Base-by-base conservation (phyloP, 208 protist genomes). In the Herpetomonas samuelpessoai region DNA sequence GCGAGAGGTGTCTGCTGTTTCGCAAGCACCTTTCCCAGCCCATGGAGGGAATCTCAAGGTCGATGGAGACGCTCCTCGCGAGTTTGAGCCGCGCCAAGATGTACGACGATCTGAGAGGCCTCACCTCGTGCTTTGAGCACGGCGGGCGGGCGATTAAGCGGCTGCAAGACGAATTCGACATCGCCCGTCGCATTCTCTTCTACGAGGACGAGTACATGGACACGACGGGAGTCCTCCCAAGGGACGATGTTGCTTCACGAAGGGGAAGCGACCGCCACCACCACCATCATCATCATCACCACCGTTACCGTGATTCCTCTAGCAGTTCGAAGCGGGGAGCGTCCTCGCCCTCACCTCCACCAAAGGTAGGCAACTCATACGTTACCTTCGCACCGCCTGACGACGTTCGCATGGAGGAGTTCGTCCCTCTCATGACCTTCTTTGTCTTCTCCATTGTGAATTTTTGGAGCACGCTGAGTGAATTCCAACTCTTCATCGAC, bases 401-500 rank as follows among this genome's bases (percentile, higher is more conserved):
- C 22, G 57, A 60, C 21, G 71, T 76, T 1, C 70, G 74, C 22
- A 83, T 88, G 81, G 79, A 87, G 57, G 81, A 92, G 74, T 88
- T 84, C 55, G 71, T 92, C 24, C 81, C 85, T 12, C 71, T 88
- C 56, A 87, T 92, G 73, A 87, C 85, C 22, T 92, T 87, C 54
- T 92, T 89, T 62, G 76, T 92, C 41, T 92, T 92, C 52, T 84
- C 76, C 12, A 83, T 88, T 46, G 81, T 84, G 28, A 88, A 87
- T 61, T 86, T 92, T 56, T 88, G 85, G 74, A 74, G 44, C 12
- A 81, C 81, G 14, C 68, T 92, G 28, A 57, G 72, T 22, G 70
- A 83, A 28, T 89, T 87, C 51, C 53, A 83, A 29, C 46, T 22
- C 14, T 56, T 66, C 22, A 71, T 86, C 19, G 48, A 70, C 30